phyloP scores from a whole-genome alignment of 108 stramenopile genomes.

The Nitzschia sp. region DNA sequence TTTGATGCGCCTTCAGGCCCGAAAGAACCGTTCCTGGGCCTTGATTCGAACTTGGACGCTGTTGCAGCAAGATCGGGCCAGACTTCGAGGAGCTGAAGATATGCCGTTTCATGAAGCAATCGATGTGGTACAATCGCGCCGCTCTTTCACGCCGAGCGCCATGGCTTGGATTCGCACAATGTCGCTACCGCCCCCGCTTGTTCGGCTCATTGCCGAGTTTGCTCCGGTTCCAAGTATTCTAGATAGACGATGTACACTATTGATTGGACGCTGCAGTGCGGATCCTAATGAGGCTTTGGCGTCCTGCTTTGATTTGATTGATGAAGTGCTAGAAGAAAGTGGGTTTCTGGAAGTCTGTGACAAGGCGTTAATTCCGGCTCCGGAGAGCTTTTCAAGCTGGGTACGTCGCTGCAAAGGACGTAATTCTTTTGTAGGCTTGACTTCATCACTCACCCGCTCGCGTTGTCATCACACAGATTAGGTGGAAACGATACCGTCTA shows the following conservation, averaged over 20 bases:
- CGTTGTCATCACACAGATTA: background rate
- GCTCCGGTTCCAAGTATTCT: constrained; percentile 54
- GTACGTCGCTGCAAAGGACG: constrained; percentile 3
- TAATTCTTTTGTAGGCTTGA: too few species aligned
- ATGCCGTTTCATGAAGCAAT: constrained; percentile 39
- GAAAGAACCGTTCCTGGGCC: constrained; percentile 39
- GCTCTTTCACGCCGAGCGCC: constrained; percentile 3
- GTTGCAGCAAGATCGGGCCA: constrained; percentile 55
- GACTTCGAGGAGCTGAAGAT: constrained; percentile 18
- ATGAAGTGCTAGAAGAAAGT: constrained; percentile 61
- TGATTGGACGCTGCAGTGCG: constrained; percentile 38
- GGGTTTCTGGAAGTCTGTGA: constrained; percentile 55
- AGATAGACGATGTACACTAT: constrained; percentile 40
- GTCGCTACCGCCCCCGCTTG: constrained; percentile 18
- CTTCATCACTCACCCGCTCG: background rate
- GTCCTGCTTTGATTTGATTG: constrained; percentile 56
- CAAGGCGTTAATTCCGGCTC: constrained; percentile 41
- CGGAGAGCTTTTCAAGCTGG: constrained; percentile 43
- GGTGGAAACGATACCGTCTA: background rate
- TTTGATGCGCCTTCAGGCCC: constrained; percentile 47
- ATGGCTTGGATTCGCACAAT: constrained; percentile 20
- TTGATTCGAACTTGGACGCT: constrained; percentile 52
- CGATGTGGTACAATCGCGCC: constrained; percentile 11
- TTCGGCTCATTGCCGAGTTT: constrained; percentile 28
- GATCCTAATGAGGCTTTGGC: constrained; percentile 54